Conservation (phyloP, 2,329 filamentous ascomycete species). For the Capronia coronata region DNA sequence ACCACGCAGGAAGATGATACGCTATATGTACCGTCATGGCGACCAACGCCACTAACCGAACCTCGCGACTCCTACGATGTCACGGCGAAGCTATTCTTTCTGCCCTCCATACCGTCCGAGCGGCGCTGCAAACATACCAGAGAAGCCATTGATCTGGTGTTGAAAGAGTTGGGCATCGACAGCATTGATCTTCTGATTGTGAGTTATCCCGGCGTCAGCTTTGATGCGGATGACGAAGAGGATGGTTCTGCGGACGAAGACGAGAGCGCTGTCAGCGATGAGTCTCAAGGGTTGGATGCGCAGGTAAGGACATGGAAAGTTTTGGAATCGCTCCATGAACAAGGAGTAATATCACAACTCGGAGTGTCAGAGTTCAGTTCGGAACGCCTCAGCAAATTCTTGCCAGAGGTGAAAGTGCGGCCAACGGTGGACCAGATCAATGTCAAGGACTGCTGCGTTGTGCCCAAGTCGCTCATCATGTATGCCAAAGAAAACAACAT, state of each 20-base stretch:
- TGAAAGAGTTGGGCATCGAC: slow-evolving; percentile 67
- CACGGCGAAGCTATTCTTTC: slow-evolving; percentile 90
- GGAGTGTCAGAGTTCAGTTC: slow-evolving; percentile 89
- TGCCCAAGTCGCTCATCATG: slow-evolving; percentile 76
- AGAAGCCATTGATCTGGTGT: slow-evolving; percentile 73
- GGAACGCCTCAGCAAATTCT: slow-evolving; percentile 70
- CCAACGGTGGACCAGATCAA: slow-evolving; percentile 95
- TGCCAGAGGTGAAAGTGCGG: slow-evolving; percentile 62
- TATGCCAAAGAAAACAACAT: slow-evolving; percentile 79
- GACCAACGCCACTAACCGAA: slow-evolving; percentile 67
- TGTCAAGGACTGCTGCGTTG: slow-evolving; percentile 88
- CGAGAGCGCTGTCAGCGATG: slow-evolving; percentile 31
- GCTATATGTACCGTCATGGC: slow-evolving; percentile 71
- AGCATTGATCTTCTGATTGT: slow-evolving; percentile 83
- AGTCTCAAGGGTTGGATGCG: slow-evolving; percentile 51
- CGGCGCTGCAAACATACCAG: slow-evolving; percentile 63
- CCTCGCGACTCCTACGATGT: slow-evolving; percentile 84
- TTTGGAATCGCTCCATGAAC: slow-evolving; percentile 64
- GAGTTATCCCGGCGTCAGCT: slow-evolving; percentile 87
- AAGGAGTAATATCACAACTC: slow-evolving; percentile 66
- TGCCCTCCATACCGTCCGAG: slow-evolving; percentile 61
- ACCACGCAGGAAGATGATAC: slow-evolving; percentile 56
- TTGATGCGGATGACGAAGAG: slow-evolving; percentile 79
- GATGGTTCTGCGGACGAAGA: slow-evolving; percentile 48
- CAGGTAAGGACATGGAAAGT: slow-evolving; percentile 62